Conservation (phyloP, 345 rosid species). For the Sonneratia alba region DNA sequence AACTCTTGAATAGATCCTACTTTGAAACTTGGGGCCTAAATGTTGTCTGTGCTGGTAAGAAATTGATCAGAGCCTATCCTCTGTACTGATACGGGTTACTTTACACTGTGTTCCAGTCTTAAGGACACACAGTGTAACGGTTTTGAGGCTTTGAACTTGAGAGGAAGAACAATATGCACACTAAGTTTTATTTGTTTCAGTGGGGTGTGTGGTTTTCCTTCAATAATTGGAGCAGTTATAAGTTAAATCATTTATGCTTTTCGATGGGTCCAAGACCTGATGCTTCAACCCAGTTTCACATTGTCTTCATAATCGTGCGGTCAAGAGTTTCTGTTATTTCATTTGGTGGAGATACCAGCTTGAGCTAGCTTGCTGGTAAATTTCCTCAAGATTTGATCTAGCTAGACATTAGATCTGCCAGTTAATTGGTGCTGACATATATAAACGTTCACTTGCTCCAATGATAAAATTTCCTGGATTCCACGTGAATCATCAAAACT, state of each 20-base stretch:
- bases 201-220: neutral
- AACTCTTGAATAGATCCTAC: slow-evolving; percentile 3
- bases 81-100: neutral
- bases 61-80: neutral
- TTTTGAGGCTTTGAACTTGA: neutral
- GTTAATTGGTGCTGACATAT: neutral
- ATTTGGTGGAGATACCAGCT: slow-evolving; percentile 5
- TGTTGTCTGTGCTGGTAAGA: neutral
- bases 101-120: neutral
- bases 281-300: slow-evolving; percentile 1
- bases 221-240: neutral
- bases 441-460: neutral
- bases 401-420: neutral
- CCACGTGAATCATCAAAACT: neutral
- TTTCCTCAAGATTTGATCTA: slow-evolving; percentile 1
- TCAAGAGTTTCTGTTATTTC: slow-evolving; percentile 2
- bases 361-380: slow-evolving; percentile 8
- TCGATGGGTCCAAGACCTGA: slow-evolving; percentile 2
- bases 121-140: neutral
- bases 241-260: neutral
- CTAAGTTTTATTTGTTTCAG: neutral
- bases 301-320: neutral
- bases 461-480: neutral
- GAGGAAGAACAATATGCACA: neutral
- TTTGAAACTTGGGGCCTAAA: neutral